phyloP scores from a whole-genome alignment of 140 eudicot species.

The Senecio squalidus region DNA sequence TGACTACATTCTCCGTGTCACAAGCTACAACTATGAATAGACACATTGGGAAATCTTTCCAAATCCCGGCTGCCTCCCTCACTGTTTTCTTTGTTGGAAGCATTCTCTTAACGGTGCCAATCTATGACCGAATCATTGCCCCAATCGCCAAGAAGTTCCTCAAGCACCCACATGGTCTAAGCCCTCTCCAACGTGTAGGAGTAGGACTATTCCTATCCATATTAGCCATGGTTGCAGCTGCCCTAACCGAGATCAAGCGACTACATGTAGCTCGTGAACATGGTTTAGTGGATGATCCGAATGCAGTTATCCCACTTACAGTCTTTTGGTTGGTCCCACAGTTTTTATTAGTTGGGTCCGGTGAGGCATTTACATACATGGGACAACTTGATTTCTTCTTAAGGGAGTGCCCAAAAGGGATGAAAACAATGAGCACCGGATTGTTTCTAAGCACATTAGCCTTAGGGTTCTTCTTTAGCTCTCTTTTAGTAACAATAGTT shows the following conservation, averaged over 20 bases:
- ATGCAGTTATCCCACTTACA: slow-evolving; percentile 31
- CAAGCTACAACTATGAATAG: slow-evolving; percentile 70
- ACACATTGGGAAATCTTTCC: slow-evolving; percentile 45
- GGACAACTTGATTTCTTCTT: slow-evolving; percentile 68
- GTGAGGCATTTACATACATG: slow-evolving; percentile 58
- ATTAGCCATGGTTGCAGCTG: slow-evolving; percentile 50
- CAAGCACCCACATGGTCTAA: slow-evolving; percentile 57
- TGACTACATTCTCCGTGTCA: slow-evolving; percentile 65
- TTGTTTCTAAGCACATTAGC: slow-evolving; percentile 57
- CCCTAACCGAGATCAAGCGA: slow-evolving; percentile 51
- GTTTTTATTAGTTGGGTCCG: slow-evolving; percentile 54
- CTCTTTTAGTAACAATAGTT: slow-evolving; percentile 47
- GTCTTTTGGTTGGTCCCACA: slow-evolving; percentile 64
- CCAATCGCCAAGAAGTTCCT: slow-evolving; percentile 38
- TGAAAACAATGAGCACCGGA: slow-evolving; percentile 81
- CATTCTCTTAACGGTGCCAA: slow-evolving; percentile 47
- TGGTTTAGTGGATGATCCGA: slow-evolving; percentile 27
- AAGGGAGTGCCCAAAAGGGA: slow-evolving; percentile 71
- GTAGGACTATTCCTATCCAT: slow-evolving; percentile 47
- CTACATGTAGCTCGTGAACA: slow-evolving; percentile 36
- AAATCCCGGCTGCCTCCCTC: slow-evolving; percentile 65
- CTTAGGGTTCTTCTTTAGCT: slow-evolving; percentile 57
- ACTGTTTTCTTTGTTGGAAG: slow-evolving; percentile 52
- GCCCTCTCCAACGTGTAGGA: slow-evolving; percentile 56
- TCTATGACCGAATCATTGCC: slow-evolving; percentile 40